phyloP scores from a whole-genome alignment of 2,329 filamentous ascomycete species.

The Aulographum hederae region DNA sequence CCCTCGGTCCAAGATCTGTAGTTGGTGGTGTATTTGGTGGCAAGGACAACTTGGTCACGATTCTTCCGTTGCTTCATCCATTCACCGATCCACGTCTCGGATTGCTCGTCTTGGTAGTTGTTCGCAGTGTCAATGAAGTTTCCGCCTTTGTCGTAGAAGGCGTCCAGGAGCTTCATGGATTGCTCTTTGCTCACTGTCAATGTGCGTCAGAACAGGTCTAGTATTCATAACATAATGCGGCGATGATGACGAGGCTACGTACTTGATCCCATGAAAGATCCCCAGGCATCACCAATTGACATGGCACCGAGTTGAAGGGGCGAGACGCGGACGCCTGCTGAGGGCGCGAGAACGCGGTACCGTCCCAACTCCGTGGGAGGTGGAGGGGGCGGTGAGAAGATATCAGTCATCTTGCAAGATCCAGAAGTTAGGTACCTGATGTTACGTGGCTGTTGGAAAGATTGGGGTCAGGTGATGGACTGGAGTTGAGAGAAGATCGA shows the following conservation, averaged over 20 bases:
- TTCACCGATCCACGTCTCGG: slow-evolving; percentile 24
- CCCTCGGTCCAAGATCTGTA: slow-evolving; percentile 2
- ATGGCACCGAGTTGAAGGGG: slow-evolving; percentile 38
- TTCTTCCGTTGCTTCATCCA: slow-evolving; percentile 21
- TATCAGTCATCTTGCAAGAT: neutral
- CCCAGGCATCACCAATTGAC: slow-evolving; percentile 44
- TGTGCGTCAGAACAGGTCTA: neutral
- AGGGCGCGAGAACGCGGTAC: slow-evolving; percentile 48
- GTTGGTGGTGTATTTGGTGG: slow-evolving; percentile 19
- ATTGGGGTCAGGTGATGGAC: too few species aligned
- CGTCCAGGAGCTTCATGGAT: slow-evolving; percentile 46
- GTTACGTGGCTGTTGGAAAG: too few species aligned
- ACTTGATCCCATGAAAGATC: slow-evolving; percentile 37
- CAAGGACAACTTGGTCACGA: slow-evolving; percentile 22
- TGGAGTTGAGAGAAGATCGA: too few species aligned
- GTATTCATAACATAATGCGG: neutral
- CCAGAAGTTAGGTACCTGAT: too few species aligned
- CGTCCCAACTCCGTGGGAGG: slow-evolving; percentile 39
- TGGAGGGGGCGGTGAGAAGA: neutral
- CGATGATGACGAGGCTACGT: slow-evolving; percentile 2
- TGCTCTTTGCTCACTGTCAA: slow-evolving; percentile 34
- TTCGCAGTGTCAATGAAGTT: slow-evolving; percentile 52
- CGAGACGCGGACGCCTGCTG: slow-evolving; percentile 37
- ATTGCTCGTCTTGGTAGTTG: slow-evolving; percentile 15
- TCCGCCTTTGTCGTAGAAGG: slow-evolving; percentile 44